Evolutionary conservation across 2,329 filamentous ascomycete species (phyloP), one percentile per base, ranked within the genome.

Genomic region (Cadophora luteo-olivacea): DNA sequence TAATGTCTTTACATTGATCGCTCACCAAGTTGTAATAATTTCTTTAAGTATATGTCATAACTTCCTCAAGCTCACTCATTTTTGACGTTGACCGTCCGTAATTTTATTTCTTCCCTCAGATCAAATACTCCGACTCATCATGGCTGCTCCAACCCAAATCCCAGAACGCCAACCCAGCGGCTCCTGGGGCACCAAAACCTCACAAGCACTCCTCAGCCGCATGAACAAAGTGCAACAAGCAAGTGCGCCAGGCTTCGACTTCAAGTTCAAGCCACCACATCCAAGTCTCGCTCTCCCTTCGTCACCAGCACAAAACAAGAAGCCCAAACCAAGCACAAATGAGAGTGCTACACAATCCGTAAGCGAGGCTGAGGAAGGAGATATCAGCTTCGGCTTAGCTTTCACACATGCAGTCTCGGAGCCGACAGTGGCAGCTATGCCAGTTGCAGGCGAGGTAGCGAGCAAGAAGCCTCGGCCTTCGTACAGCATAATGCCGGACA

Each of bases 181-280:
- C 19, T 57, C 54, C 54, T 57, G 54, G 54, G 32, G 29, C 4
- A n/a, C 19, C 16, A 57, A 36, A 57, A 57, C 54, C 32, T 57
- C 54, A 9, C 54, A 57, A 57, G 54, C 54, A n/a, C 54, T 57
- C 5, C 16, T 57, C 12, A 57, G 29, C 6, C 29, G n/a, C 12
- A 57, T 36, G 54, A 36, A 57, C 54, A 57, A 19, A 33, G 29
- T 57, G 5, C 54, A 57, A n/a, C 16, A 57, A 57, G 19, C 32
- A 33, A 33, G 16, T 19, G 2, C 54, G 14, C 29, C 54, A 24
- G 29, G 12, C 19, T 22, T 36, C 29, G 29, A 57, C 7, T 22
- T 36, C 32, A 33, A 24, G 22, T 57, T 36, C 54, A 57, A 36
- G 22, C 54, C 29, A 9, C 32, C 29, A 32, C 19, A 57, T n/a